Base-by-base conservation (phyloP, 495 filamentous ascomycete genomes). In the Friedmanniomyces endolithicus region DNA sequence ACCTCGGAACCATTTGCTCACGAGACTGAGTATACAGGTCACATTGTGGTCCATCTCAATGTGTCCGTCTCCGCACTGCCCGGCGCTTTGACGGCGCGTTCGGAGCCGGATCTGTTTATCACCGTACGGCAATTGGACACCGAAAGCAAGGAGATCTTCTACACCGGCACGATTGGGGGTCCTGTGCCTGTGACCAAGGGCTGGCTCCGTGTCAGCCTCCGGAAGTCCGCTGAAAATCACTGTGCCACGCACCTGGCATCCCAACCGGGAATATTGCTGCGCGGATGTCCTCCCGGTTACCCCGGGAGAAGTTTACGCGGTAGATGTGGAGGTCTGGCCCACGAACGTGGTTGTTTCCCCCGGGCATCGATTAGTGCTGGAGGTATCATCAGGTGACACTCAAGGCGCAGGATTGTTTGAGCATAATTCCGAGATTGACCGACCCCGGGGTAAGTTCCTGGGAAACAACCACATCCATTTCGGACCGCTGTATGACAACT, bases 311-410 rank as follows among this genome's bases (percentile, higher is more conserved):
- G 71, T 83, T 6, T 84, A 85, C 54, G 61, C 62, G 0, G 80
- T 85, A 0, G 81, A 83, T 57, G 72, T 85, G 9, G 82, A 85
- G 67, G 60, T 84, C 2, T 84, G 81, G 82, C 81, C 82, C 16
- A 84, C 79, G 0, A 82, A 81, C 62, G 78, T 83, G 0, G 71
- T 85, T 2, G 72, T 82, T 11, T 72, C 71, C 41, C 64, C 68
- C 33, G 77, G 78, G 0, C 70, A 69, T 0, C 71, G 66, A 55
- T 57, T 83, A 31, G 68, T 78, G 16, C 65, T 85, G 14, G 79
- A 85, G 60, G 70, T n/a, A n/a, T 83, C 6, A 53, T 68, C 0
- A 71, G 78, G 77, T 0, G 80, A 85, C 68, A 83, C 80, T 6
- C 77, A 82, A 52, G 80, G 79, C 0, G 68, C 65, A 39, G 79